Conservation (phyloP, 306 rosid species). For the Lathyrus aphaca region DNA sequence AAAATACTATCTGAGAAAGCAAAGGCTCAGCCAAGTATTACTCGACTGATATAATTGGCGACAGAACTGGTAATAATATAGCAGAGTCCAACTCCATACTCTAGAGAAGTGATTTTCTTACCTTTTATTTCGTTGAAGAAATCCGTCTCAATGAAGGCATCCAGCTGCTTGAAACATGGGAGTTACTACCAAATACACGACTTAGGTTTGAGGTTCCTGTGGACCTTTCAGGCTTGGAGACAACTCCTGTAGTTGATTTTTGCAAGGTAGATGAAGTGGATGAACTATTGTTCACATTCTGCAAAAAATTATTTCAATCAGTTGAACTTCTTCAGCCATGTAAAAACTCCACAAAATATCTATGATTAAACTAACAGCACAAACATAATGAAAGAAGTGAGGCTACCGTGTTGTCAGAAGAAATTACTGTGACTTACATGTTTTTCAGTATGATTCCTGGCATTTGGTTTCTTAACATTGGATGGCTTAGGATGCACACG, state of each 20-base stretch:
- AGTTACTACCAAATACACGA: conserved; percentile 48
- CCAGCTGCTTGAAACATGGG: conserved; percentile 60
- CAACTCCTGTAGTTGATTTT: conserved; percentile 39
- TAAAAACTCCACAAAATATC: conserved; percentile 15
- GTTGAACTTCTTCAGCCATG: conserved; percentile 30
- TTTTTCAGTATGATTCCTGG: conserved; percentile 41
- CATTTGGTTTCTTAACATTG: conserved; percentile 43
- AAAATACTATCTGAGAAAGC: conserved; percentile 34
- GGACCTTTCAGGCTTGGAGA: conserved; percentile 44
- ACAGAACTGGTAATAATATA: conserved; percentile 1
- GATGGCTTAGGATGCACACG: conserved; percentile 52
- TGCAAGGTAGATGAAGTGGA: conserved; percentile 47
- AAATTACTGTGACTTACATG: conserved; percentile 50
- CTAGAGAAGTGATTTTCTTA: conserved; percentile 31
- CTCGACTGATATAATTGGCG: conserved; percentile 21
- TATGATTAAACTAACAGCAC: neutral
- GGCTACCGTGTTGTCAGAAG: neutral
- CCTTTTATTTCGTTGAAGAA: conserved; percentile 58
- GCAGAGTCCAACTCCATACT: conserved; percentile 19
- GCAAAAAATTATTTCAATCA: conserved; percentile 43
- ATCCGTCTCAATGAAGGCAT: conserved; percentile 61
- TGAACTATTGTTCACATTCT: conserved; percentile 52
- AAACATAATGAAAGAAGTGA: conserved; percentile 25
- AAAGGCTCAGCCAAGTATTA: conserved; percentile 30
- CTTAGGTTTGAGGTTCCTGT: conserved; percentile 42